Base-by-base conservation (phyloP, 345 rosid genomes). In the Aegle marmelos region DNA sequence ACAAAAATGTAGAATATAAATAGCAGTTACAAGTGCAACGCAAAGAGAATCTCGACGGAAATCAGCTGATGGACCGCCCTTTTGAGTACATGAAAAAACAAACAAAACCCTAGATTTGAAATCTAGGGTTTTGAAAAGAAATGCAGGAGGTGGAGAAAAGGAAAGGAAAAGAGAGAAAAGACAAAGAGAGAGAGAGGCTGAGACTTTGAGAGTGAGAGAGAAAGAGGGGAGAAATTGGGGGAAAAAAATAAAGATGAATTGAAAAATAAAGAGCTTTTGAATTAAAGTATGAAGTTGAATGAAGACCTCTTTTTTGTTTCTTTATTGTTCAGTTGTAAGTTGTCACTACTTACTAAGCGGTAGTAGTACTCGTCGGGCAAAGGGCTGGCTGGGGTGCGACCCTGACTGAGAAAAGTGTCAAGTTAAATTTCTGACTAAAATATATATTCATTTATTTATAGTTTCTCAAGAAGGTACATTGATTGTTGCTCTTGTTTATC, bases 81-180 rank as follows among this genome's bases (percentile, higher is more conserved):
- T 45, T 68, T 21, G 56, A 74, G 25, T 72, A 9, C 59, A 66
- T 37, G 57, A 10, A 74, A 3, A n/a, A 67, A 41, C 25, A 33
- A 81, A 76, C 82, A 63, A 84, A 83, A 85, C 85, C 86, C 84
- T 83, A 85, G 90, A 89, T 81, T 83, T 82, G 11, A 82, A 86
- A 84, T 84, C 86, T 82, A 86, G 91, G 88, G 87, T 82, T 85
- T 66, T 80, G 86, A 70, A 83, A 81, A 64, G 75, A 37, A 80
- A 74, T 79, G 77, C 78, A 62, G 45, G 80, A 76, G 74, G 67
- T 59, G 14, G n/a, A 64, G 65, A 61, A 57, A 54, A 56, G 57
- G 57, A 67, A 19, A 60, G 53, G 33, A 33, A 27, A 62, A 74
- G 60, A 25, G 28, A 62, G 53, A 24, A 33, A 27, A 28, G 25